Percentiles rank a stretch among this genome's conserved stretches.
Conservation (phyloP, 2,329 filamentous ascomycete genomes). For the Colletotrichum sp. region DNA sequence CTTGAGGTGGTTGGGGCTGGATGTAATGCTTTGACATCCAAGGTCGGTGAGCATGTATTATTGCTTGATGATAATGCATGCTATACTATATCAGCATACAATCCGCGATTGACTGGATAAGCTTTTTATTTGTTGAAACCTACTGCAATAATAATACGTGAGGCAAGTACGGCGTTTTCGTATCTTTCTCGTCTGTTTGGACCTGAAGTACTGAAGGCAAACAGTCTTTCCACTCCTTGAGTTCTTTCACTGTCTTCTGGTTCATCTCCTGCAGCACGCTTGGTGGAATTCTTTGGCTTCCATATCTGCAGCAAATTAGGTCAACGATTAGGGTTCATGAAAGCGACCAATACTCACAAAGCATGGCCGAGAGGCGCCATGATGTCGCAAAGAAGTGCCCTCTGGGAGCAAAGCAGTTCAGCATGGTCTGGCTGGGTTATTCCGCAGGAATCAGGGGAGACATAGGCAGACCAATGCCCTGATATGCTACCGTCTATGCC, state of each 20-base stretch:
- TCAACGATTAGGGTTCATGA: not conserved
- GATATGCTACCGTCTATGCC: not conserved
- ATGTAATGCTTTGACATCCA: not conserved
- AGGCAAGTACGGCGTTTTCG: not conserved
- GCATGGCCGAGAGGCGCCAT: not conserved
- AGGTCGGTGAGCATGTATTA: not conserved
- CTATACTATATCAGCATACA: not conserved
- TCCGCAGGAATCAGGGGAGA: not conserved
- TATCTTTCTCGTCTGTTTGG: conserved; percentile 14
- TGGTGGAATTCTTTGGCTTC: conserved; percentile 14
- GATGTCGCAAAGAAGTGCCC: not conserved
- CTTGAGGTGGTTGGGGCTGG: conserved; percentile 19
- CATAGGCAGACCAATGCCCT: not conserved
- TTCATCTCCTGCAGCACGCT: conserved; percentile 23
- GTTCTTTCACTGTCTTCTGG: conserved; percentile 2
- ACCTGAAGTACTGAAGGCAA: conserved; percentile 21
- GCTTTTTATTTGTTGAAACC: not conserved
- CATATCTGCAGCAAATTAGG: conserved; percentile 19
- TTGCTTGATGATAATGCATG: not conserved
- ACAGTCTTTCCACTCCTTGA: conserved; percentile 24
- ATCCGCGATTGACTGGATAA: not conserved
- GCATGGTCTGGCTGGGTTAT: not conserved
- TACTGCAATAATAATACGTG: not conserved
- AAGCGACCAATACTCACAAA: not conserved
- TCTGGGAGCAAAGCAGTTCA: not conserved